A percentile compares a stretch with the other conserved stretches of the same genome.
These are phyloP conservation scores for Dryadomyces quercivorus DNA, from an alignment of 2,329 filamentous ascomycete species.

Conservation along the genomic window DNA sequence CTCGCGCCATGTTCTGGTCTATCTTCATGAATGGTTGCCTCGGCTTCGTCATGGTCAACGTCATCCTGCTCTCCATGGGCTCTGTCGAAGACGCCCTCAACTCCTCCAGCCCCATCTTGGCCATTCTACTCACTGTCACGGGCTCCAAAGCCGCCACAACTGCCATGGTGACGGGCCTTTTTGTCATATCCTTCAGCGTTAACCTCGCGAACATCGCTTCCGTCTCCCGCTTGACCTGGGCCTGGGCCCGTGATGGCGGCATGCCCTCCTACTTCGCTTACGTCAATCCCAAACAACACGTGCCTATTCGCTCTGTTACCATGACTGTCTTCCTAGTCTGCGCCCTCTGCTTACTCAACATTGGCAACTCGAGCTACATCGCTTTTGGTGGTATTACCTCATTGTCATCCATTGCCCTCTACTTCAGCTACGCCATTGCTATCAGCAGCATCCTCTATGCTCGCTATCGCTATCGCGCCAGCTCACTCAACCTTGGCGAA, in stretches of 20 bases:
- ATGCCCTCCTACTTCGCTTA: conserved; percentile 8
- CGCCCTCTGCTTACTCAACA: conserved; percentile 17
- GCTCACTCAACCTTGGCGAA: conserved; percentile 1
- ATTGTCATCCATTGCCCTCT: conserved; percentile 18
- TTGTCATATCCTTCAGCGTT: conserved; percentile 18
- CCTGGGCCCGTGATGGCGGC: conserved; percentile 34
- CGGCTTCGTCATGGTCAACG: conserved; percentile 26
- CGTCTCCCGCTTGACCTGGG: conserved; percentile 34
- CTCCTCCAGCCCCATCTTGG: conserved; percentile 28
- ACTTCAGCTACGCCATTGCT: conserved; percentile 11
- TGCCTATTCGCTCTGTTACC: conserved; percentile 24
- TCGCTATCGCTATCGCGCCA: conserved; percentile 5
- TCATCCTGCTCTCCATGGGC: conserved; percentile 30
- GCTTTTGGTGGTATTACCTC: conserved; percentile 26
- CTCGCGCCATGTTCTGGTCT: conserved; percentile 30
- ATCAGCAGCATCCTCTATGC: conserved; percentile 7
- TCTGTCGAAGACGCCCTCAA: conserved; percentile 20
- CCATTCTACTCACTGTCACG: conserved; percentile 22
- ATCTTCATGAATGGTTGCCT: conserved; percentile 28
- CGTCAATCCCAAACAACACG: conserved; percentile 19
- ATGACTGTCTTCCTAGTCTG: conserved; percentile 15
- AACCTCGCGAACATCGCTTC: conserved; percentile 31
- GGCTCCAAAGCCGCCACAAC: conserved; percentile 26
- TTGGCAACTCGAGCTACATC: conserved; percentile 21
- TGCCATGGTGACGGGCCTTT: conserved; percentile 24